Base-by-base conservation (phyloP, 2,329 filamentous ascomycete genomes). In the Cladophialophora chaetospira region DNA sequence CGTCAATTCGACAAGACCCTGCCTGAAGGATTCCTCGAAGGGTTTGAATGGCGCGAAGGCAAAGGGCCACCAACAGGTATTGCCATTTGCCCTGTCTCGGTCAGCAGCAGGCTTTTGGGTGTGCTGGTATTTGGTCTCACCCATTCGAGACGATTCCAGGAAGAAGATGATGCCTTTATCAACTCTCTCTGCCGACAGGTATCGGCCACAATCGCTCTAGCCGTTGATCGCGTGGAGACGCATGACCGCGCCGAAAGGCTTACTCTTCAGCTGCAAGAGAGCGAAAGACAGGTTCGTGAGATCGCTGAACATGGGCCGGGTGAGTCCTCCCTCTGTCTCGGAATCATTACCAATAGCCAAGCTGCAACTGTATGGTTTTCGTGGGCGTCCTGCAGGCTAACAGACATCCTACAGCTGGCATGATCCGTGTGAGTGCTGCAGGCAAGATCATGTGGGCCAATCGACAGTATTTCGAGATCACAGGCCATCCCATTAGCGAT, bases 401-500 rank as follows among this genome's bases (percentile, higher is more conserved):
- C 31, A 33, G 31, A 33, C 31, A 33, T 3, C 3, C 31, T 9
- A 11, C 48, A 11, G 36, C 43, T n/a, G 35, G 48, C 13, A 51
- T 51, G 35, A 19, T 51, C 26, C 44, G 49, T 25, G 23, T 61
- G n/a, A 53, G 28, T 43, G 33, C 46, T 42, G 25, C 26, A 40
- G 57, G 57, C 2, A 55, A 58, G 10, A 50, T 64, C 29, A 36
- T 62, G 4, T 62, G 57, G 60, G 62, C 52, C 1, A 64, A 64
- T 28, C 11, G 43, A n/a, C 57, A 59, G 13, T 65, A 55, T 38
- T 65, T 60, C 35, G 54, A 60, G 23, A 63, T 65, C n/a, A 60
- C 63, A 4, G 55, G 58, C n/a, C 58, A 63, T 28, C 21, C 58
- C 9, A 11, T 25, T 11, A 57, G 59, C 26, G 53, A 60, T 36